Conservation (phyloP, 2,329 filamentous ascomycete species). For the Magnaporthiopsis incrustans region DNA sequence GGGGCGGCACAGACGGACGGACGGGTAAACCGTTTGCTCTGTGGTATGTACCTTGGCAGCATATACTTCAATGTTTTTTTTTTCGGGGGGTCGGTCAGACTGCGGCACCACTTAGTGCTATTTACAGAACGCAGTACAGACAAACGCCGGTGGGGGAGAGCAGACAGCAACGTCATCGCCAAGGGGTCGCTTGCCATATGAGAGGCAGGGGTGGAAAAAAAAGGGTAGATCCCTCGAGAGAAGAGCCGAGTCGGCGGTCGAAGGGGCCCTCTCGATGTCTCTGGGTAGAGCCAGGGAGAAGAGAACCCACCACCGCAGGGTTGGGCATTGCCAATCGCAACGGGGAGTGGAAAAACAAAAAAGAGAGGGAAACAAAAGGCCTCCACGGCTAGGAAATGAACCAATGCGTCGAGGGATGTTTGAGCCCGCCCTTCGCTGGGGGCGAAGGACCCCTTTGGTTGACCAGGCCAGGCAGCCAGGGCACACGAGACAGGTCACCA, state of each 20-base stretch:
- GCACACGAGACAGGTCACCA: no score
- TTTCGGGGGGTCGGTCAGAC: no score
- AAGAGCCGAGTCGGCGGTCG: neutral
- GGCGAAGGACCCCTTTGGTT: no score
- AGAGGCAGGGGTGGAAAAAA: neutral
- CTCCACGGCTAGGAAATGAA: neutral
- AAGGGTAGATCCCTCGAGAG: neutral
- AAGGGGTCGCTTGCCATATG: neutral
- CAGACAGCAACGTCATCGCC: slow-evolving; percentile 1
- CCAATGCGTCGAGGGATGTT: neutral
- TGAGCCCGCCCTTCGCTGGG: neutral
- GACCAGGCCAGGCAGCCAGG: no score
- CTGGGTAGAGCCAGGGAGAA: neutral
- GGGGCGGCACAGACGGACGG: neutral
- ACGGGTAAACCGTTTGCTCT: neutral
- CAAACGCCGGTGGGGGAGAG: neutral
- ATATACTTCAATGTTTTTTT: neutral
- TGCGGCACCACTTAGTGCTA: neutral
- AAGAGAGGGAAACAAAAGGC: neutral
- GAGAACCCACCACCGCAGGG: neutral
- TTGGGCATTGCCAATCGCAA: neutral
- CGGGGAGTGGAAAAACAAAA: no score
- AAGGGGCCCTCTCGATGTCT: neutral
- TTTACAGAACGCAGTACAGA: neutral
- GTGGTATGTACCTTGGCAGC: no score